Percentiles rank a stretch among this genome's conserved stretches.
phyloP scores from a whole-genome alignment of 2,329 filamentous ascomycete genomes.

The Xylaria sp. region DNA sequence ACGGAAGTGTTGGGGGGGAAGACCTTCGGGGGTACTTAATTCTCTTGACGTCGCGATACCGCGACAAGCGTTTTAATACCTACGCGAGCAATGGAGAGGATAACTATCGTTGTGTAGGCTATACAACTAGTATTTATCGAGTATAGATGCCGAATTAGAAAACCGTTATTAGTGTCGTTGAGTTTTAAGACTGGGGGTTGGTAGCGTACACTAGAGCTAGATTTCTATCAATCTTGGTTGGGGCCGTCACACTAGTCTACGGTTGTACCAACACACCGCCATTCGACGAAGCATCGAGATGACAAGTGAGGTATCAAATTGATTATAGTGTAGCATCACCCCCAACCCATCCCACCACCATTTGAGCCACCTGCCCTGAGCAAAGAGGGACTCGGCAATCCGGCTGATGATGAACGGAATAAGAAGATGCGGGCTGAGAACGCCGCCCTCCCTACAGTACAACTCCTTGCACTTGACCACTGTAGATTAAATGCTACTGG shows the following conservation, averaged over 20 bases:
- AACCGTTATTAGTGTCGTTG: conserved; percentile 8
- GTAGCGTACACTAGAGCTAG: neutral
- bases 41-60: conserved; percentile 4
- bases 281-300: conserved; percentile 28
- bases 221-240: conserved; percentile 12
- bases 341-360: conserved; percentile 32
- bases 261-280: conserved; percentile 28
- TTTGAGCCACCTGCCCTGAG: conserved; percentile 4
- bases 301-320: conserved; percentile 20
- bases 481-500: neutral
- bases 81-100: neutral
- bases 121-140: neutral
- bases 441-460: conserved; percentile 7
- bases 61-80: conserved; percentile 19
- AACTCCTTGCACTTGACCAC: neutral
- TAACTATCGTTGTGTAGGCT: neutral
- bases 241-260: conserved; percentile 22
- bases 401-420: conserved; percentile 21
- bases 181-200: conserved; percentile 3
- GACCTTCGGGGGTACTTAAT: conserved; percentile 5
- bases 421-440: conserved; percentile 9
- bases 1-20: conserved; percentile 3
- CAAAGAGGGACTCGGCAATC: conserved; percentile 19
- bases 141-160: conserved; percentile 7
- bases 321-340: conserved; percentile 34